Evolutionary conservation across 2,329 filamentous ascomycete genomes (phyloP), one percentile per base, ranked within the genome.

Genomic region (Oidium heveae): DNA sequence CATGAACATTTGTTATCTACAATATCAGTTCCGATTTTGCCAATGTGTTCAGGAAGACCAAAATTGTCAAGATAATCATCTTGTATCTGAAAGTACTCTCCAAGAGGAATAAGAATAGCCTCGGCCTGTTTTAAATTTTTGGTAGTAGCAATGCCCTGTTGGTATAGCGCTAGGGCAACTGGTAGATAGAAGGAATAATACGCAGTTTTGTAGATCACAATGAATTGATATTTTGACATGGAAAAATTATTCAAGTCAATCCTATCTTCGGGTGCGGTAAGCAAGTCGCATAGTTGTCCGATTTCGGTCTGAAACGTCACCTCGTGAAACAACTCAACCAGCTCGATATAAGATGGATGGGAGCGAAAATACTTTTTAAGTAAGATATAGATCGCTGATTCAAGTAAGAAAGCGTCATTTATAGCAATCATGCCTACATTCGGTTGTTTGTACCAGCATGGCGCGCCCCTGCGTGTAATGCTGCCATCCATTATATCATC

Each of bases 1-100:
- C 91, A 98, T 44, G 86, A 93, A 76, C 91, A 98, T 77, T 98
- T 98, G 78, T 98, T 98, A 72, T 98, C 91, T 75, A 88, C 82
- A 69, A 98, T 98, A 66, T 98, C 91, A 57, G 91, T 98, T 61
- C 91, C 91, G 60, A 96, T 94, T 79, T 98, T 98, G 69, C 91
- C 91, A 67, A 98, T 91, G 65, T 87, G 78, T 64, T 86, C 79
- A 41, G 91, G 87, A 62, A 89, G 81, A 63, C 89, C 91, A 66
- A 91, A 98, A 72, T 93, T 94, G 74, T 98, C 91, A 54, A 98
- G 84, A 72, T 91, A 98, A 73, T 98, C 91, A 68, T 98, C 91
- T 71, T 98, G 91, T 59, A 94, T 79, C 72, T 98, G 91, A 77
- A 98, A 98, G 75, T 98, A 98, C 72, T 96, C 88, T 65, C 91